phyloP scores from a whole-genome alignment of 2,329 filamentous ascomycete genomes.

The Aspergillus persii region DNA sequence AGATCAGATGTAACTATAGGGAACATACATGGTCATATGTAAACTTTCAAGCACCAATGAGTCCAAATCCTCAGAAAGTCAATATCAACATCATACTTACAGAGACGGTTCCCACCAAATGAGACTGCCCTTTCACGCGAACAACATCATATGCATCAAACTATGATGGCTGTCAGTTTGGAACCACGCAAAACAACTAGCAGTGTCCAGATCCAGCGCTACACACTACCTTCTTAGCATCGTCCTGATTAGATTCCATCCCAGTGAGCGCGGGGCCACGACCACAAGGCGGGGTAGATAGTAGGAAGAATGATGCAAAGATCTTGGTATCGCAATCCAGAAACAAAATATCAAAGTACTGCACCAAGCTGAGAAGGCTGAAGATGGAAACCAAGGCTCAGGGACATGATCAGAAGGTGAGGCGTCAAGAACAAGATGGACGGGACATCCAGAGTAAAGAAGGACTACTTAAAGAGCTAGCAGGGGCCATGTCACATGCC shows the following conservation, averaged over 20 bases:
- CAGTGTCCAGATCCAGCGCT: neutral
- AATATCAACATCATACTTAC: neutral
- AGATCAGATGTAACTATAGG: constrained; percentile 13
- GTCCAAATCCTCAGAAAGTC: neutral
- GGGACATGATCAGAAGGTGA: neutral
- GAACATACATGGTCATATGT: constrained; percentile 19
- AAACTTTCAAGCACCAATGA: neutral
- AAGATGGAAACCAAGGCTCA: no score
- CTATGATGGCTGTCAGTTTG: constrained; percentile 1
- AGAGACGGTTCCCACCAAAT: neutral
- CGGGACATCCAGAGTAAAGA: neutral
- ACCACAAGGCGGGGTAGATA: no score
- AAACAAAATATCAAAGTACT: no score
- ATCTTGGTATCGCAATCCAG: no score
- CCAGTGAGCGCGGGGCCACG: neutral
- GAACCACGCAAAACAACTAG: neutral
- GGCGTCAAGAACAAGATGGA: neutral
- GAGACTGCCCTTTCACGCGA: neutral
- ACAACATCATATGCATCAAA: constrained; percentile 10
- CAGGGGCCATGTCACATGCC: no score
- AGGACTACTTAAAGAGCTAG: no score
- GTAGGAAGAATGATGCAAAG: no score
- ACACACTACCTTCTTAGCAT: constrained; percentile 6
- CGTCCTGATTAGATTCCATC: neutral
- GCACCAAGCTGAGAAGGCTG: no score